A percentile compares a stretch with the other conserved stretches of the same genome.
Conservation (phyloP, 1,284 basidiomycete species). For the Puccinia brachypodii region DNA sequence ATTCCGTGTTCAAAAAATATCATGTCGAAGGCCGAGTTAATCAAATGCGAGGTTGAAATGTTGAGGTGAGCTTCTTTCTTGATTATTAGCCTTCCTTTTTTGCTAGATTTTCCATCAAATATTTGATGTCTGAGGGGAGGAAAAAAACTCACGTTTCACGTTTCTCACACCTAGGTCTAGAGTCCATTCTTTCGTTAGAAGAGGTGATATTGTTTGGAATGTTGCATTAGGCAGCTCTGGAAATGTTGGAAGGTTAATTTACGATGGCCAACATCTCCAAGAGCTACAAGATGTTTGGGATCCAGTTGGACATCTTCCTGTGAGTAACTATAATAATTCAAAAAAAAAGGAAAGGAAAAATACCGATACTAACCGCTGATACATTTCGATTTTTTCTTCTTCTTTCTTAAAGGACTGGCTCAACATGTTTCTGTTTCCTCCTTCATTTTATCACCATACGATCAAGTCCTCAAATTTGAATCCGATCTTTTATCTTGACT, state of each 20-base stretch:
- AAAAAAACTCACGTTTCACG: neutral
- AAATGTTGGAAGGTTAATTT: conserved; percentile 55
- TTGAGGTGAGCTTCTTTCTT: neutral
- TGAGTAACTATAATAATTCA: neutral
- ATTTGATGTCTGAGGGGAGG: neutral
- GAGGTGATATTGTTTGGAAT: conserved; percentile 58
- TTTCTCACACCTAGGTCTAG: conserved; percentile 51
- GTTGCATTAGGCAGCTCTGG: conserved; percentile 55
- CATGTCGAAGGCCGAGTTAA: conserved; percentile 5
- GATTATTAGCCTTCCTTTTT: neutral
- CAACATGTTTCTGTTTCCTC: conserved; percentile 56
- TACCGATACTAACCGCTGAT: neutral
- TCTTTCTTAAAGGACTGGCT: conserved; percentile 53
- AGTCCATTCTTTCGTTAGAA: conserved; percentile 54
- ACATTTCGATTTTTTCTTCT: neutral
- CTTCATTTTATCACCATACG: conserved; percentile 57
- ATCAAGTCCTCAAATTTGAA: conserved; percentile 51
- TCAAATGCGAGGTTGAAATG: neutral
- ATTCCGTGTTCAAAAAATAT: neutral
- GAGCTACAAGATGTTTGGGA: conserved; percentile 57
- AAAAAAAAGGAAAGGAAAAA: neutral
- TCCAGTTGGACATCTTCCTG: conserved; percentile 57
- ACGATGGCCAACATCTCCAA: conserved; percentile 56
- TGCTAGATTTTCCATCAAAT: neutral
- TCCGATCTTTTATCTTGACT: conserved; percentile 10